Conservation (phyloP, 495 filamentous ascomycete species). For the Penicillium arizonense region DNA sequence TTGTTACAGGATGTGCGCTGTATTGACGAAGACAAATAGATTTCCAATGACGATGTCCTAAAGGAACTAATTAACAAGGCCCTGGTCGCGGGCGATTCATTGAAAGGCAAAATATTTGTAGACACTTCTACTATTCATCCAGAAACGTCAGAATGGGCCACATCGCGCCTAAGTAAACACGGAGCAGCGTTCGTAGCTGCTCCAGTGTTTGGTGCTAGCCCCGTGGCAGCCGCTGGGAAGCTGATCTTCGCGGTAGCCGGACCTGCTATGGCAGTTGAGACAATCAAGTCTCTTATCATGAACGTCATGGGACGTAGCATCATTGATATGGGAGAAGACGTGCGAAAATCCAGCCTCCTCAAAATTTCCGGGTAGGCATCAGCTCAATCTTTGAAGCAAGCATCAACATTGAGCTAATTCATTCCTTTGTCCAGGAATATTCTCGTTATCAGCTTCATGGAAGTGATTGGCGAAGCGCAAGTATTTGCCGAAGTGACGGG, state of each 20-base stretch:
- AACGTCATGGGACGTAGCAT: constrained; percentile 33
- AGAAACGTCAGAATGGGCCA: constrained; percentile 25
- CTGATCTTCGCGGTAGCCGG: constrained; percentile 37
- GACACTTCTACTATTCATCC: constrained; percentile 43
- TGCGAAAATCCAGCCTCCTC: constrained; percentile 17
- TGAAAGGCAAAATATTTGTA: constrained; percentile 32
- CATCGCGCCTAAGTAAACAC: constrained; percentile 11
- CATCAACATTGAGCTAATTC: not conserved
- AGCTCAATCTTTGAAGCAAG: not conserved
- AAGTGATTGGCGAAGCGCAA: constrained; percentile 34
- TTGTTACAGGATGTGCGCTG: not conserved
- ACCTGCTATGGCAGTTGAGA: constrained; percentile 19
- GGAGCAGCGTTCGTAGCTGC: constrained; percentile 29
- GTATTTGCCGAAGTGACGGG: constrained; percentile 39
- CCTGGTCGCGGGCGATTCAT: constrained; percentile 1
- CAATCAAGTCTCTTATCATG: constrained; percentile 29
- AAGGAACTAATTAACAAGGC: constrained; percentile 5
- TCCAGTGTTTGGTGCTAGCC: constrained; percentile 40
- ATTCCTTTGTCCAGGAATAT: constrained; percentile 14
- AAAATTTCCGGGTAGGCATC: constrained; percentile 16
- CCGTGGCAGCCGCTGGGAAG: constrained; percentile 33
- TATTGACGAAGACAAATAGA: constrained; percentile 3
- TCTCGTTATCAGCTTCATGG: constrained; percentile 20
- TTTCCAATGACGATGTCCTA: constrained; percentile 7
- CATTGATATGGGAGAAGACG: constrained; percentile 28